Base-by-base conservation (phyloP, 1,284 basidiomycete genomes). In the Gomphus sp. region DNA sequence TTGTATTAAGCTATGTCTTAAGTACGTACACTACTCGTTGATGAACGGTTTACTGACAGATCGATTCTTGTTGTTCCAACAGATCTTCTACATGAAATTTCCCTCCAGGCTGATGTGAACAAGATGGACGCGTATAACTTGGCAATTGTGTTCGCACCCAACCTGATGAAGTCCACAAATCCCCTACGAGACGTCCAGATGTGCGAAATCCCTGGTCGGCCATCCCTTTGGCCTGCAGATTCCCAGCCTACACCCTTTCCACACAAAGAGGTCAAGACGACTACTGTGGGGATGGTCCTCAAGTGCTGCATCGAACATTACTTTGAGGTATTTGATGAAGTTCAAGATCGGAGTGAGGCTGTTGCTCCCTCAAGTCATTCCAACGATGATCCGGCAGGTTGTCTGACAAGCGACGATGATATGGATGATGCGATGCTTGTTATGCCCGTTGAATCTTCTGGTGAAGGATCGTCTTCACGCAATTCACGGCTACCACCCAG, bases 41-140 rank as follows among this genome's bases (percentile, higher is more conserved):
- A 48, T 5, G 12, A 47, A 3, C 22, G 44, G 28, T 47, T 28
- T 47, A 47, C 22, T 25, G 18, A 47, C 22, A 47, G 44, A 18
- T 47, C 22, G 28, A 25, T 25, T 2, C 44, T 11, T 47, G 7
- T 44, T 18, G 16, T 55, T 22, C 12, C n/a, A 48, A 4, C 62
- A 91, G 89, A 90, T 66, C 76, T 92, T 28, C 74, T 91, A 62
- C 85, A 93, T 63, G 84, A 91, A 60, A 84, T 91, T 6, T 85
- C 89, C 0, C 71, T 85, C 12, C 82, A 81, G 14, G 76, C 83
- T 0, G 72, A 76, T 1, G 72, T 71, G 3, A 93, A 93, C 68
- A 77, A 80, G 54, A 93, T 93, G 90, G 87, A 90, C 66, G 87
- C 89, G 25, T 80, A 85, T 64, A 93, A 93, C 66, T 81, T 93